These are phyloP conservation scores for Aschersonia sp. DNA, from an alignment of 2,329 filamentous ascomycete genomes.

Conservation along the genomic window DNA sequence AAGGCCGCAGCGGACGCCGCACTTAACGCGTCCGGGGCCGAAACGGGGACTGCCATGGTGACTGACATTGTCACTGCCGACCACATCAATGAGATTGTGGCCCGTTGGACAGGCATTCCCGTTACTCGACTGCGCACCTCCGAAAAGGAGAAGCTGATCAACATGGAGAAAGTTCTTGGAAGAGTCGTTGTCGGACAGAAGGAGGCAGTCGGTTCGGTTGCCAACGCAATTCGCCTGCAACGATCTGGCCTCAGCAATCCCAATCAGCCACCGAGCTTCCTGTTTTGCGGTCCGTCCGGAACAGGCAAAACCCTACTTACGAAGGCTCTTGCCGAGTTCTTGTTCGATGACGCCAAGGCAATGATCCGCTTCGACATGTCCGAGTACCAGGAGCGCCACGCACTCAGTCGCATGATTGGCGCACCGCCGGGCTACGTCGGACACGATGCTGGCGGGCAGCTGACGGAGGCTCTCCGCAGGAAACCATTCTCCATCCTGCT, in stretches of 20 bases:
- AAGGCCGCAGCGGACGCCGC: constrained; percentile 66
- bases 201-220: constrained; percentile 84
- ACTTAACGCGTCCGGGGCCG: constrained; percentile 38
- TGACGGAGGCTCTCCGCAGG: constrained; percentile 86
- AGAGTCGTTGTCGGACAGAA: constrained; percentile 85
- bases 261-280: constrained; percentile 92
- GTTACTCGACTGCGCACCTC: constrained; percentile 87
- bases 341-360: constrained; percentile 91
- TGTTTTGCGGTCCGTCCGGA: constrained; percentile 96
- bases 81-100: constrained; percentile 97
- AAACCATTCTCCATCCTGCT: constrained; percentile 95
- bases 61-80: constrained; percentile 92
- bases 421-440: constrained; percentile 94
- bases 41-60: constrained; percentile 57
- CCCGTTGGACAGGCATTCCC: constrained; percentile 94
- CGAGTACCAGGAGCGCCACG: constrained; percentile 95
- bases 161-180: constrained; percentile 81
- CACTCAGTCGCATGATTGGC: constrained; percentile 93
- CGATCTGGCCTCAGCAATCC: constrained; percentile 89
- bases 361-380: constrained; percentile 99
- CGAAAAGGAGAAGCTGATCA: constrained; percentile 94
- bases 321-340: constrained; percentile 91
- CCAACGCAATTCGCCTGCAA: constrained; percentile 90
- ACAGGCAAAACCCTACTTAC: constrained; percentile 96
- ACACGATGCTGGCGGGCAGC: constrained; percentile 87